Base-by-base conservation (phyloP, 2,329 filamentous ascomycete genomes). In the Phaeoacremonium minimum region DNA sequence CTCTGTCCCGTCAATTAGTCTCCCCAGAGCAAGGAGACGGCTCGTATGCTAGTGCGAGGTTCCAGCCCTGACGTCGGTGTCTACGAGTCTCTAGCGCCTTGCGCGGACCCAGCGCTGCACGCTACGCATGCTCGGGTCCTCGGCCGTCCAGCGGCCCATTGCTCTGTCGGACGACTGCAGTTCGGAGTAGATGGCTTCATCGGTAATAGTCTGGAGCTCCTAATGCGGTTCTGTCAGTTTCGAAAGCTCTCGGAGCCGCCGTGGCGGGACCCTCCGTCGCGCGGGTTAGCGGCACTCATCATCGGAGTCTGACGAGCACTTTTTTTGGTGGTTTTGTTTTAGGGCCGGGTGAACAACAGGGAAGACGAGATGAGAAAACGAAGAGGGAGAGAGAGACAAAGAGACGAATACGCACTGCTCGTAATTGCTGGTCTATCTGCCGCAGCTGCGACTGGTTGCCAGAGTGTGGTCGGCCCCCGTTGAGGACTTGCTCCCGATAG, bases 71-170 rank as follows among this genome's bases (percentile, higher is more conserved):
- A n/a, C n/a, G n/a, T n/a, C n/a, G n/a, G n/a, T n/a, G n/a, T 26
- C 22, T n/a, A 9, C 29, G 15, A 32, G 28, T 20, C 11, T 43
- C 22, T 33, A 40, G 30, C 50, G 58, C 36, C 65, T 60, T 36
- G 64, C 63, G 38, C 71, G 67, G 35, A 82, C 57, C 78, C 78
- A 83, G 55, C 75, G 69, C 52, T 74, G 67, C 40, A 82, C 71
- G 33, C 67, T 62, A 36, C 72, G 64, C 35, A 80, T 59, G 45
- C 69, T 75, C 3, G 78, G 78, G 51, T 83, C 78, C 51, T 83
- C 78, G 44, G 61, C 67, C 48, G 70, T 78, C 78, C 78, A 83
- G 60, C 77, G 75, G 50, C 75, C 74, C 58, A 74, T 67, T 37
- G 56, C 51, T 17, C 69, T 58, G 51, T 83, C 78, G 15, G 69